These are phyloP conservation scores for Dioszegia crocea DNA, from an alignment of 768 basidiomycete species.

Conservation along the genomic window DNA sequence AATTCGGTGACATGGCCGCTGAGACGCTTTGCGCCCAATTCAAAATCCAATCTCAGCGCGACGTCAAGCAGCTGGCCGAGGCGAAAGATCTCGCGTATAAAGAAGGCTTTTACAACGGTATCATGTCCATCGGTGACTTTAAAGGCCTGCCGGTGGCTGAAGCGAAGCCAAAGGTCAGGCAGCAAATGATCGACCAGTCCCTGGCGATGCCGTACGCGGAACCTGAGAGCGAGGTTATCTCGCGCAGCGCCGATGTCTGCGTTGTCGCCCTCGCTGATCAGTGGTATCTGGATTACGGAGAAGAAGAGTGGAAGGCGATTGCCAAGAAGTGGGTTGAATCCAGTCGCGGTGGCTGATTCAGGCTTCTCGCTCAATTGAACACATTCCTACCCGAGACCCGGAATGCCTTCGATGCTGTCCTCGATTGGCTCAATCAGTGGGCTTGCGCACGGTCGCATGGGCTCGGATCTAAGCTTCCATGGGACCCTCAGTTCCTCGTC, in stretches of 20 bases:
- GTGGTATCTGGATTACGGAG: constrained; percentile 98
- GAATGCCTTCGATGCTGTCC: constrained; percentile 80
- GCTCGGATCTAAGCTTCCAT: constrained; percentile 88
- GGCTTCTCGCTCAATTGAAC: constrained; percentile 78
- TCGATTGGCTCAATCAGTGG: constrained; percentile 97
- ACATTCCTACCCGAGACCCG: constrained; percentile 88
- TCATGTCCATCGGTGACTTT: constrained; percentile 85
- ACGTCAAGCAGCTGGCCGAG: constrained; percentile 84
- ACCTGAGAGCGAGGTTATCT: constrained; percentile 85
- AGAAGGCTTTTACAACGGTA: constrained; percentile 94
- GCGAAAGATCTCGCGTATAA: constrained; percentile 98
- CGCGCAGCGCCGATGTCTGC: constrained; percentile 91
- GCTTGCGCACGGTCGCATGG: constrained; percentile 98
- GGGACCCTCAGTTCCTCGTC: constrained; percentile 94
- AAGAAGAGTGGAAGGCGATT: constrained; percentile 77
- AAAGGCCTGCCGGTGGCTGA: constrained; percentile 83
- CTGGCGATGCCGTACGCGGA: constrained; percentile 89
- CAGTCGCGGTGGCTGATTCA: constrained; percentile 46
- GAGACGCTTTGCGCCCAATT: constrained; percentile 75
- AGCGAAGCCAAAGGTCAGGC: constrained; percentile 83
- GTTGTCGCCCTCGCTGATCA: constrained; percentile 97
- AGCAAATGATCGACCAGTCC: constrained; percentile 70
- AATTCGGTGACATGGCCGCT: constrained; percentile 90
- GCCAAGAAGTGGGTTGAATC: constrained; percentile 65
- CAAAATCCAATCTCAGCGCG: constrained; percentile 94